Conservation (phyloP, 805 yeast genomes). For the Wickerhamomyces bisporus region DNA sequence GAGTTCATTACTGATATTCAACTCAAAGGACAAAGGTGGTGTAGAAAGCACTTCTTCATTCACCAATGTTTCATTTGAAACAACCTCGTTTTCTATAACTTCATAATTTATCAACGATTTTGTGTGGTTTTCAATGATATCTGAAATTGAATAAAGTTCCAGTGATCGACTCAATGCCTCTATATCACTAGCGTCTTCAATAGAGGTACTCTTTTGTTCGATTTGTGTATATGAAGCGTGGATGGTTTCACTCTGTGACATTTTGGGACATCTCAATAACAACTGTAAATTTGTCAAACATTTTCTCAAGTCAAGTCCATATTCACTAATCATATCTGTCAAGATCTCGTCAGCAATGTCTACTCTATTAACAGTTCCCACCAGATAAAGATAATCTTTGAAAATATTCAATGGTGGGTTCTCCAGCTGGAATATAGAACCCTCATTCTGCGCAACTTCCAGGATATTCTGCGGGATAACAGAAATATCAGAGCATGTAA, state of each 20-base stretch:
- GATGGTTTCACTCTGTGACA: neutral
- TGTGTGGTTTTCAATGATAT: slow-evolving; percentile 8
- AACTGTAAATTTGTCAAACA: slow-evolving; percentile 42
- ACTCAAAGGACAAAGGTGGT: slow-evolving; percentile 33
- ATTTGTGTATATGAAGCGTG: neutral
- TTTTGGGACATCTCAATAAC: slow-evolving; percentile 21
- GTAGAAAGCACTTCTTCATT: slow-evolving; percentile 29
- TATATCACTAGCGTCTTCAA: slow-evolving; percentile 1
- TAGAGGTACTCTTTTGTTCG: neutral
- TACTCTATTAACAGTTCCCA: slow-evolving; percentile 32
- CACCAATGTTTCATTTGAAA: slow-evolving; percentile 30
- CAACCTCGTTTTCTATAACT: slow-evolving; percentile 26
- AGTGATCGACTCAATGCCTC: neutral
- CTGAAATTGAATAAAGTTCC: slow-evolving; percentile 13
- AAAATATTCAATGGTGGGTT: slow-evolving; percentile 17
- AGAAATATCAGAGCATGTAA: slow-evolving; percentile 52
- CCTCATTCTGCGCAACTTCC: slow-evolving; percentile 39
- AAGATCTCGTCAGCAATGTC: slow-evolving; percentile 29
- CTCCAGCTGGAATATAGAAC: slow-evolving; percentile 32
- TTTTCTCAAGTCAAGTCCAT: slow-evolving; percentile 40
- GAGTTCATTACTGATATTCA: slow-evolving; percentile 26
- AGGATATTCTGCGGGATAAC: slow-evolving; percentile 44
- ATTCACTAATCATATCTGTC: slow-evolving; percentile 22
- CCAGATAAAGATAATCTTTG: slow-evolving; percentile 35
- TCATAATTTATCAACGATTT: slow-evolving; percentile 13